Evolutionary conservation across 1,284 basidiomycete genomes (phyloP).

Genomic region (Afroboletus lepidellus): DNA sequence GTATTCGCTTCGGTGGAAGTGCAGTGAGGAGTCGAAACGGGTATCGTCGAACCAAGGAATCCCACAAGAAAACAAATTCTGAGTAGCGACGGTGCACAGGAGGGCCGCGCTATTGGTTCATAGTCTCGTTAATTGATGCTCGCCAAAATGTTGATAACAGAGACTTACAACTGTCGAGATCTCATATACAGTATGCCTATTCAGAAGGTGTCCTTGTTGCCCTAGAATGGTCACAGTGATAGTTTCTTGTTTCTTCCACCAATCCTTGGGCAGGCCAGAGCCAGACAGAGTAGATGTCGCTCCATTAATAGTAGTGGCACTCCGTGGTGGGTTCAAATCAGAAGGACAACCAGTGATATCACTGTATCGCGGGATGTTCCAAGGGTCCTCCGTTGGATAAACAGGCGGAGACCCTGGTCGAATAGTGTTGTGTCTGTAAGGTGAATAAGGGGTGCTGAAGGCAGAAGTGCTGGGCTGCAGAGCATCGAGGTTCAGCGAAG

Average conservation of each 20-base stretch:
- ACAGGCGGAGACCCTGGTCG: constrained; percentile 39
- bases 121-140: constrained; percentile 8
- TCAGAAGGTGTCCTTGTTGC: constrained; percentile 86
- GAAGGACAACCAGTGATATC: constrained; percentile 11
- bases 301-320: constrained; percentile 44
- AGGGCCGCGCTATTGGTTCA: constrained; percentile 49
- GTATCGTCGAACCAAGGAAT: constrained; percentile 75
- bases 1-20: constrained; percentile 87
- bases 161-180: constrained; percentile 72
- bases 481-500: constrained; percentile 60
- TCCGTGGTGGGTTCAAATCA: constrained; percentile 27
- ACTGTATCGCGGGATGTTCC: constrained; percentile 46
- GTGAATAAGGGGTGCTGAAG: constrained; percentile 40
- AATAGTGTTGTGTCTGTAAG: constrained; percentile 41
- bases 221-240: constrained; percentile 73
- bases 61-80: constrained; percentile 88
- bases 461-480: constrained; percentile 53
- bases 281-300: constrained; percentile 61
- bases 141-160: not conserved
- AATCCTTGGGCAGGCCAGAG: constrained; percentile 69
- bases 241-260: constrained; percentile 82
- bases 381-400: constrained; percentile 70
- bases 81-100: constrained; percentile 78
- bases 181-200: constrained; percentile 79
- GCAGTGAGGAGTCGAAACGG: constrained; percentile 90